A percentile compares a stretch with the other conserved stretches of the same genome.
Evolutionary conservation across 345 rosid genomes (phyloP).

Genomic region (Aethionema arabicum): DNA sequence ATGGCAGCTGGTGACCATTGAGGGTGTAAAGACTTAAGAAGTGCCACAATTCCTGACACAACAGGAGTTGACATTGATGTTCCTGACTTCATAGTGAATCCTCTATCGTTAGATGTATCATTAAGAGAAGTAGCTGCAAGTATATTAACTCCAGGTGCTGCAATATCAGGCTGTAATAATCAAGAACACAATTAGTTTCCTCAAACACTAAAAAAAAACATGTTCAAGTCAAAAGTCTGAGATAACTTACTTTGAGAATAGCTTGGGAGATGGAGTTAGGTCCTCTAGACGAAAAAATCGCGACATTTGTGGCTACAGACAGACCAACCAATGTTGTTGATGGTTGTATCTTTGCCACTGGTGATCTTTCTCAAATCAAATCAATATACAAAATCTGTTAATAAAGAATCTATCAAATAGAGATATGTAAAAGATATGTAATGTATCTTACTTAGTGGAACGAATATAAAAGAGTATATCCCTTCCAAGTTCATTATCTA

Average conservation of each 20-base stretch:
- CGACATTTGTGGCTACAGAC: conserved; percentile 49
- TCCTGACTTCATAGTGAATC: conserved; percentile 44
- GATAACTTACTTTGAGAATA: conserved; percentile 60
- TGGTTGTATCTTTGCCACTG: conserved; percentile 15
- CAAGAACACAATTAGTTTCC: no score
- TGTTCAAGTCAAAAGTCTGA: no score
- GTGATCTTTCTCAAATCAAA: no score
- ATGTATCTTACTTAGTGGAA: no score
- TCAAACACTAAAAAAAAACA: no score
- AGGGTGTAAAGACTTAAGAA: conserved; percentile 52
- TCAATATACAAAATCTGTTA: no score
- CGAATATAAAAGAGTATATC: no score
- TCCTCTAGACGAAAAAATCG: conserved; percentile 64
- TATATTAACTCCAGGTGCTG: conserved; percentile 76
- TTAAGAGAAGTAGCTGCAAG: conserved; percentile 45
- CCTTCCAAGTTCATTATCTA: no score
- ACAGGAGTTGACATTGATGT: conserved; percentile 67
- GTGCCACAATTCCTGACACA: conserved; percentile 54
- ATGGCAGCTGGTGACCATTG: conserved; percentile 63
- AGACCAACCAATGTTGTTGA: conserved; percentile 44
- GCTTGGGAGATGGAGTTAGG: conserved; percentile 58
- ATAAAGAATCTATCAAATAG: no score
- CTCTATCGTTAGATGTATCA: conserved; percentile 19
- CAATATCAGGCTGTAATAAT: conserved; percentile 79
- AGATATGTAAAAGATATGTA: no score